Evolutionary conservation across 2,329 filamentous ascomycete genomes (phyloP).

Genomic region (Diaporthe vexans): DNA sequence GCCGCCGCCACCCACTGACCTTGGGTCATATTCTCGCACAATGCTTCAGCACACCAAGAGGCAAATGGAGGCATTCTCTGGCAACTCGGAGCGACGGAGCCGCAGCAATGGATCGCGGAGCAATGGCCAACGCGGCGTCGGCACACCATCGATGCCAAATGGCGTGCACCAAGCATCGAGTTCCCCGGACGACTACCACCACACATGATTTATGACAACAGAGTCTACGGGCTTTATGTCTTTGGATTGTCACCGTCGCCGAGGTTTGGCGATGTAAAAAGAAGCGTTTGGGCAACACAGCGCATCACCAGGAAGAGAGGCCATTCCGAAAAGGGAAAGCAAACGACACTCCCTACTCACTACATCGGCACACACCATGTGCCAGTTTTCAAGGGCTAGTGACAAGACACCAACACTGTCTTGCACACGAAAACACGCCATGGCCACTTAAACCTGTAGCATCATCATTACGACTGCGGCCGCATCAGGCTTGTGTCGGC

Average conservation of each 20-base stretch:
- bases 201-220: conserved; percentile 41
- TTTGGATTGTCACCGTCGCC: background rate
- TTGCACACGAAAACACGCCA: background rate
- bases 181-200: conserved; percentile 43
- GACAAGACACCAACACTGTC: background rate
- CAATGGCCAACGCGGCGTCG: conserved; percentile 31
- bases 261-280: background rate
- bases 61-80: conserved; percentile 72
- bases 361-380: no score
- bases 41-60: conserved; percentile 77
- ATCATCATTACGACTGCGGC: background rate
- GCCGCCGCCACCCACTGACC: conserved; percentile 48
- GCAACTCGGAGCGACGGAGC: conserved; percentile 56
- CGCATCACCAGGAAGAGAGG: background rate
- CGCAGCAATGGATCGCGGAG: conserved; percentile 18
- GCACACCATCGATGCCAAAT: conserved; percentile 47
- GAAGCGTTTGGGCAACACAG: background rate
- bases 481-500: background rate
- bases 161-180: conserved; percentile 41
- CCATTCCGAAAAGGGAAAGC: background rate
- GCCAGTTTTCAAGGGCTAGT: background rate
- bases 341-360: conserved; percentile 9
- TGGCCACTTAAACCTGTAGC: background rate
- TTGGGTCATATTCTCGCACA: conserved; percentile 65
- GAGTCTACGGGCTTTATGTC: background rate